These are phyloP conservation scores for Apiospora kogelbergensis DNA, from an alignment of 2,329 filamentous ascomycete genomes.

Conservation along the genomic window DNA sequence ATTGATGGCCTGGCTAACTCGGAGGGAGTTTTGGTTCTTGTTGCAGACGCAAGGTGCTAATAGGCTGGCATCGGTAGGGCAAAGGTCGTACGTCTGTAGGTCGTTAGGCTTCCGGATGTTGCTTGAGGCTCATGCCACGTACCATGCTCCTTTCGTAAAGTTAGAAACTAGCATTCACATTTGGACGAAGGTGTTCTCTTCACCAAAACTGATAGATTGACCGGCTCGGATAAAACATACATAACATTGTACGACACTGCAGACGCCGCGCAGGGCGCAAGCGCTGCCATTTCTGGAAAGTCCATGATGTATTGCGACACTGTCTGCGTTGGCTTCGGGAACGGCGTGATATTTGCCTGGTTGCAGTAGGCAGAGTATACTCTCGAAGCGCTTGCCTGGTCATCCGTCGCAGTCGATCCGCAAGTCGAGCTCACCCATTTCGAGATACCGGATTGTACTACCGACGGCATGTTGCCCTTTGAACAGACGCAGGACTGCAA, in stretches of 20 bases:
- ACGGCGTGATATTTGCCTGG: conserved; percentile 37
- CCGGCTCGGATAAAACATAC: conserved; percentile 25
- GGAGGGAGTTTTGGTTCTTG: conserved; percentile 48
- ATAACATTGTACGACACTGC: conserved; percentile 39
- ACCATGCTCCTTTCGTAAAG: conserved; percentile 30
- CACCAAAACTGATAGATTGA: background rate
- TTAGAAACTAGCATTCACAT: background rate
- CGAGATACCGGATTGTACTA: conserved; percentile 39
- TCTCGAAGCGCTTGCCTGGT: conserved; percentile 45
- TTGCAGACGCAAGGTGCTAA: conserved; percentile 53
- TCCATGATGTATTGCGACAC: conserved; percentile 52
- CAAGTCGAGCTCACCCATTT: conserved; percentile 42
- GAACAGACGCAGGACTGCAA: conserved; percentile 55
- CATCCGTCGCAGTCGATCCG: conserved; percentile 46
- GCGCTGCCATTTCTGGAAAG: conserved; percentile 40
- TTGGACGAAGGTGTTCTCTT: too few relatives aligned
- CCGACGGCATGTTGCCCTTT: conserved; percentile 41
- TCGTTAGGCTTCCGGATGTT: conserved; percentile 12
- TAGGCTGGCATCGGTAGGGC: conserved; percentile 39
- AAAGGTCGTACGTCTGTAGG: conserved; percentile 33
- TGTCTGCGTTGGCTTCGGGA: conserved; percentile 42
- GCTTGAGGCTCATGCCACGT: conserved; percentile 16
- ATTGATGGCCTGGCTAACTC: conserved; percentile 43
- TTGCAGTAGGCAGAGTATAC: conserved; percentile 51
- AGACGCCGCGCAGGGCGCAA: conserved; percentile 44